These are phyloP conservation scores for Hirsutella rhossiliensis DNA, from an alignment of 2,329 filamentous ascomycete genomes.

Conservation along the genomic window DNA sequence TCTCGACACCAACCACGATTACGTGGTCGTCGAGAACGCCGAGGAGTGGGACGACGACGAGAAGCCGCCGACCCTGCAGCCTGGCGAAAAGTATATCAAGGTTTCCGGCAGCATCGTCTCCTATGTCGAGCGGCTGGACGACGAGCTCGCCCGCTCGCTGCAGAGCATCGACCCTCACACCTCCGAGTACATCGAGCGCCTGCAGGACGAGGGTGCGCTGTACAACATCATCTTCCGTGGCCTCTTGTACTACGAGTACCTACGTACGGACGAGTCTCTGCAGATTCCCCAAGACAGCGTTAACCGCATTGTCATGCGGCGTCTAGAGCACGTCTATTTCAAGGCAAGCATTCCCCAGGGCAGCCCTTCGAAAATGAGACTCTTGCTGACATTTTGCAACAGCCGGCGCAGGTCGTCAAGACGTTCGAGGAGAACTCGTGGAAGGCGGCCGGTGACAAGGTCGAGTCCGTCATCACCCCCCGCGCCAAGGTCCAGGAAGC, in stretches of 20 bases:
- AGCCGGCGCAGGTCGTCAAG: slow-evolving; percentile 81
- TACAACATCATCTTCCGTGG: slow-evolving; percentile 89
- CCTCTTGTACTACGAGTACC: slow-evolving; percentile 75
- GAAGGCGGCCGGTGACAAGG: slow-evolving; percentile 58
- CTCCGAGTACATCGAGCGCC: slow-evolving; percentile 92
- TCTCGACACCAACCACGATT: slow-evolving; percentile 66
- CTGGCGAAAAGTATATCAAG: slow-evolving; percentile 73
- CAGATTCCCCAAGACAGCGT: slow-evolving; percentile 74
- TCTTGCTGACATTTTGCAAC: slow-evolving; percentile 5
- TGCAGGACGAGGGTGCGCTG: slow-evolving; percentile 79
- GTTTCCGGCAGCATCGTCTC: slow-evolving; percentile 91
- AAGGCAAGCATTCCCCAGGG: slow-evolving; percentile 43
- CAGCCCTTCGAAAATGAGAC: background rate
- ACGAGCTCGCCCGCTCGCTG: slow-evolving; percentile 93
- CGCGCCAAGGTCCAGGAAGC: slow-evolving; percentile 58
- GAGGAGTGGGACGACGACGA: slow-evolving; percentile 99
- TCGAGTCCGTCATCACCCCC: slow-evolving; percentile 74
- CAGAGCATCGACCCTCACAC: slow-evolving; percentile 98
- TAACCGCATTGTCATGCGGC: slow-evolving; percentile 87
- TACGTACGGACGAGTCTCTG: slow-evolving; percentile 58
- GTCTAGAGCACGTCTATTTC: slow-evolving; percentile 97
- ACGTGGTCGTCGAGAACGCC: slow-evolving; percentile 79
- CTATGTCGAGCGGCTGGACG: slow-evolving; percentile 87
- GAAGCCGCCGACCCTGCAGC: slow-evolving; percentile 64
- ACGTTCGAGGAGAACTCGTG: slow-evolving; percentile 92